Percentiles rank a stretch among this genome's conserved stretches.
Evolutionary conservation across 768 basidiomycete species (phyloP).

Genomic region (Fomitopsis pulvina): DNA sequence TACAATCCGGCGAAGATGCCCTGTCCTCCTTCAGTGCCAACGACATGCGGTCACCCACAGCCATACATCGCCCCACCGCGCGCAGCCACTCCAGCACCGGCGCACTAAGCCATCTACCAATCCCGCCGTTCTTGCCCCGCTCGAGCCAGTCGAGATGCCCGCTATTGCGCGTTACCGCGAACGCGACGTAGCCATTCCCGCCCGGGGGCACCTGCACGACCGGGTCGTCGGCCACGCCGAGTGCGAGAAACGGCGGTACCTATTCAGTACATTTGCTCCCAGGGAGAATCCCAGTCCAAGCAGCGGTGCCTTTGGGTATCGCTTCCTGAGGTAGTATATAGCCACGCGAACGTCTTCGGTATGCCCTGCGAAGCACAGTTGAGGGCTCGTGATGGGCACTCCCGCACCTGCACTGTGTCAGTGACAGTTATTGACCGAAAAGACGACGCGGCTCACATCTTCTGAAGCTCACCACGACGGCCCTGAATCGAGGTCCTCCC

Average conservation of each 20-base stretch:
- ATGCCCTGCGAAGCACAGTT: conserved; percentile 83
- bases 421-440: not conserved
- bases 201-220: conserved; percentile 57
- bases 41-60: conserved; percentile 28
- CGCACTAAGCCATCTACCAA: conserved; percentile 46
- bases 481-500: conserved; percentile 89
- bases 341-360: conserved; percentile 87
- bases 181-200: conserved; percentile 47
- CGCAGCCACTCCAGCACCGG: conserved; percentile 72
- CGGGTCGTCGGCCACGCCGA: conserved; percentile 78
- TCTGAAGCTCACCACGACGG: conserved; percentile 86
- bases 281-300: conserved; percentile 90
- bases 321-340: conserved; percentile 68
- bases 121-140: conserved; percentile 2
- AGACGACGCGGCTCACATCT: conserved; percentile 53
- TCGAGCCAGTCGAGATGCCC: conserved; percentile 87
- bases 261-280: conserved; percentile 85
- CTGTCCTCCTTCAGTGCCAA: no score
- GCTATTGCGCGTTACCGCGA: conserved; percentile 58
- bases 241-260: conserved; percentile 74
- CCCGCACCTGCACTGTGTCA: conserved; percentile 59
- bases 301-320: conserved; percentile 75
- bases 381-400: conserved; percentile 73
- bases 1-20: no score
- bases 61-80: conserved; percentile 46